A percentile compares a stretch with the other conserved stretches of the same genome.
Conservation (phyloP, 1,284 basidiomycete genomes). For the Austroboletus rostrupii region DNA sequence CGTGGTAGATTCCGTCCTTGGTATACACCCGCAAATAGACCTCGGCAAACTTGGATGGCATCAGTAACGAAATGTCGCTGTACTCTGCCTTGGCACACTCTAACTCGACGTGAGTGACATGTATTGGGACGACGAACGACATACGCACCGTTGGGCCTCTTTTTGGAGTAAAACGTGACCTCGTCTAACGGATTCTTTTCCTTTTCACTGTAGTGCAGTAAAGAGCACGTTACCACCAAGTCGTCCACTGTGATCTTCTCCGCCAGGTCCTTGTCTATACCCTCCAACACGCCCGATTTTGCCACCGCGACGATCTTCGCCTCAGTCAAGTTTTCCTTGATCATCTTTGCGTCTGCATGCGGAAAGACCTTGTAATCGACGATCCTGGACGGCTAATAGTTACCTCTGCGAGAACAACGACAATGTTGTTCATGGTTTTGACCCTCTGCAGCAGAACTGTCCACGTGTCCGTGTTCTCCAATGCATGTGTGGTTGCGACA, state of each 20-base stretch:
- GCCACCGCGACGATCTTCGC: constrained; percentile 44
- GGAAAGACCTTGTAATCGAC: constrained; percentile 67
- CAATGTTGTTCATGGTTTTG: not conserved
- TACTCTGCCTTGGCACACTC: constrained; percentile 41
- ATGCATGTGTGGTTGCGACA: too few species aligned
- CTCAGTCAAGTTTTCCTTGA: constrained; percentile 47
- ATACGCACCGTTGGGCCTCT: constrained; percentile 47
- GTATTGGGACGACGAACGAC: too few species aligned
- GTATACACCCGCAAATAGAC: constrained; percentile 63
- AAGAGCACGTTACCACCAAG: constrained; percentile 58
- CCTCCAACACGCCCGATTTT: constrained; percentile 18
- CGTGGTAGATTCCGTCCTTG: constrained; percentile 49
- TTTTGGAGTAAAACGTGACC: constrained; percentile 72
- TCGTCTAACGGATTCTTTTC: constrained; percentile 63
- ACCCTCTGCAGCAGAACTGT: not conserved
- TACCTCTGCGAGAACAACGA: not conserved
- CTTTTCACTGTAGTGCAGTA: constrained; percentile 73
- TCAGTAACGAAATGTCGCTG: constrained; percentile 60
- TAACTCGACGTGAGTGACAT: constrained; percentile 18
- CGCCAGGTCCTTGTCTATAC: constrained; percentile 30
- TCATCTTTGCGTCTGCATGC: constrained; percentile 40
- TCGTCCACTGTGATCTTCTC: constrained; percentile 42
- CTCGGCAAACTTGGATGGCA: constrained; percentile 63
- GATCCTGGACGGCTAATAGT: constrained; percentile 37
- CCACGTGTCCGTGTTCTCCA: too few species aligned